phyloP scores from a whole-genome alignment of 345 rosid genomes.

The Linum trigynum region DNA sequence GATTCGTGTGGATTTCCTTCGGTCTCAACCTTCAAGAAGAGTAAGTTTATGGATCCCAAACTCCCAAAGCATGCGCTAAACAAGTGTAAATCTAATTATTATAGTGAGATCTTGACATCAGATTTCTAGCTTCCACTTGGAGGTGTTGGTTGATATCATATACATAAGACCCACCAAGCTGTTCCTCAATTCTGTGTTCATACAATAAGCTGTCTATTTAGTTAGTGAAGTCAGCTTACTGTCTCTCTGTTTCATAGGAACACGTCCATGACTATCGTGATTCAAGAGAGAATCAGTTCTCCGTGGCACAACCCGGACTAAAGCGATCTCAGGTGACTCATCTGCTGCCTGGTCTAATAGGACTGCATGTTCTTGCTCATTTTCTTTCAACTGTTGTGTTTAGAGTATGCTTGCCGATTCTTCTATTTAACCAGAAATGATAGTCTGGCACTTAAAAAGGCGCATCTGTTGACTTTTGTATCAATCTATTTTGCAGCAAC shows the following conservation, averaged over 20 bases:
- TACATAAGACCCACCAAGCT: too few relatives aligned
- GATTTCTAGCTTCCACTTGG: neutral
- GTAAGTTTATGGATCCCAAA: conserved; percentile 35
- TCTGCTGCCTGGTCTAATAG: neutral
- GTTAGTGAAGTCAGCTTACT: neutral
- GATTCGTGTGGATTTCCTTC: conserved; percentile 84
- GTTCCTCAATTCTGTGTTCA: neutral
- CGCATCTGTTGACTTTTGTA: too few relatives aligned
- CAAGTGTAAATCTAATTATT: neutral
- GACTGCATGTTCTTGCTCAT: too few relatives aligned
- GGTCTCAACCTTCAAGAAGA: conserved; percentile 60
- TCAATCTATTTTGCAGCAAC: conserved; percentile 25
- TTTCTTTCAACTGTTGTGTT: neutral
- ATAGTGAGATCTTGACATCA: neutral
- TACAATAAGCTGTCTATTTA: too few relatives aligned
- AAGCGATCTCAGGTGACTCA: conserved; percentile 49
- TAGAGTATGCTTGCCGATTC: too few relatives aligned
- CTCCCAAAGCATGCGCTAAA: neutral
- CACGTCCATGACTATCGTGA: conserved; percentile 44
- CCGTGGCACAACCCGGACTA: conserved; percentile 17
- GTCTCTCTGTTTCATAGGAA: conserved; percentile 40
- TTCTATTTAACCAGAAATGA: too few relatives aligned
- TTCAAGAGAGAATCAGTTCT: conserved; percentile 37
- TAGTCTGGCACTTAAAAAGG: too few relatives aligned
- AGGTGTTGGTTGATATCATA: too few relatives aligned